phyloP scores from a whole-genome alignment of 768 basidiomycete species.

The Hydnum rufescens region DNA sequence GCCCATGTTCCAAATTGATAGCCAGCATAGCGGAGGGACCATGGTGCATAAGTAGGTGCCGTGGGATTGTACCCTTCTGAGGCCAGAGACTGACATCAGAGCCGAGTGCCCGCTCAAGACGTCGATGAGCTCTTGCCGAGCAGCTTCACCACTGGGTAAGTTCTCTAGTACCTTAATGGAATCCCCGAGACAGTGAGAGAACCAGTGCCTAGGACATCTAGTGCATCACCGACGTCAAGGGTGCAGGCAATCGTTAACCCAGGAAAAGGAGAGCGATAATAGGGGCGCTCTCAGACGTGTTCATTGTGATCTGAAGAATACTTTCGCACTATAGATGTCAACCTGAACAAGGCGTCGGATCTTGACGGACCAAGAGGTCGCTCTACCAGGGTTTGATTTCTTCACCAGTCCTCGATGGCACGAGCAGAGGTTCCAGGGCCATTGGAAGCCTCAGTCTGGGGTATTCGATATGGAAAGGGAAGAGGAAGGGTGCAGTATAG shows the following conservation, averaged over 20 bases:
- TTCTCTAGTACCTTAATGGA: constrained; percentile 9
- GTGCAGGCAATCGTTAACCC: constrained; percentile 59
- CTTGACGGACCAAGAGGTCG: constrained; percentile 13
- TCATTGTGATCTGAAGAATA: constrained; percentile 14
- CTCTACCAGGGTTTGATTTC: constrained; percentile 35
- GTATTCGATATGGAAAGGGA: constrained; percentile 64
- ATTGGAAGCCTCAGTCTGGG: constrained; percentile 25
- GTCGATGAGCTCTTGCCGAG: constrained; percentile 56
- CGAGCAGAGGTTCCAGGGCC: constrained; percentile 31
- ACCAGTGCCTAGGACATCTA: constrained; percentile 42
- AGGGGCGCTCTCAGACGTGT: constrained; percentile 24
- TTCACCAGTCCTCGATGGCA: constrained; percentile 56
- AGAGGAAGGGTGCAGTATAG: constrained; percentile 67
- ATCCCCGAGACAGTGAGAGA: no score
- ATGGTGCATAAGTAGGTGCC: constrained; percentile 40
- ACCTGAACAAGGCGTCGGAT: constrained; percentile 13
- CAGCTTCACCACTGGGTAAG: constrained; percentile 17
- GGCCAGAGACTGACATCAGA: constrained; percentile 27
- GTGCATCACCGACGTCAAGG: constrained; percentile 73
- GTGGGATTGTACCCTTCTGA: constrained; percentile 13
- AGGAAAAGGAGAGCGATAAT: constrained; percentile 50
- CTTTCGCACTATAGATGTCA: constrained; percentile 13
- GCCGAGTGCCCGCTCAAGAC: constrained; percentile 60
- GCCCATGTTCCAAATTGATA: constrained; percentile 84
- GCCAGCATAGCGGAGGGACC: constrained; percentile 80